Evolutionary conservation across 805 yeast genomes (phyloP), one percentile per base, ranked within the genome.

Genomic region (Zygosaccharomyces rouxii): DNA sequence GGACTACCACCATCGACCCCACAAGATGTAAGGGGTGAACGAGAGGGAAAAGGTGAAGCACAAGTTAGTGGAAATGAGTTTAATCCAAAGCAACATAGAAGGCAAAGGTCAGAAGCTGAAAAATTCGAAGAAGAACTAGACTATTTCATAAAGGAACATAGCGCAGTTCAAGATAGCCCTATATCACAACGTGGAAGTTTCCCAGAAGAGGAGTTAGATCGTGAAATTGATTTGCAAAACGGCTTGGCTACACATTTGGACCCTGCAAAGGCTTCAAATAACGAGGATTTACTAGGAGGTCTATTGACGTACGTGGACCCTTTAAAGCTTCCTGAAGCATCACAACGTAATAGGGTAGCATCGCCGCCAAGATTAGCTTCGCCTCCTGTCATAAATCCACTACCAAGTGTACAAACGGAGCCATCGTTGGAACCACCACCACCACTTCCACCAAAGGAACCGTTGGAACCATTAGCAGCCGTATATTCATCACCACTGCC

Each of bases 81-180:
- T 35, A 5, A 13, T 18, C 22, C 33, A 18, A 45, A 41, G 21
- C 49, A 52, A 13, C 70, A 66, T 44, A 48, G 55, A 38, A 56
- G 67, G 26, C 63, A 65, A 44, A 50, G 57, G 33, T 66, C 70
- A 4, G 63, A 66, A 37, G 64, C 68, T 13, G 70, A 67, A 46
- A 60, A 60, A 37, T 50, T 66, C 19, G 63, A 62, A 7, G 70
- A 66, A 22, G 69, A 67, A 40, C 54, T 67, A 19, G 70, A 66
- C 18, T 48, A 51, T 9, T 66, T 52, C 44, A 55, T 62, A 2
- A 50, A 48, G 10, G 53, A 58, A 21, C 52, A 56, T n/a, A 46
- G 50, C 37, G 55, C 38, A 28, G 35, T 42, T 21, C 41, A 57
- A 7, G 26, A 38, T 10, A 38, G 47, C 7, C 37, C 42, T 11